Conservation (phyloP, 305 asterid species). For the Salvia sclarea region DNA sequence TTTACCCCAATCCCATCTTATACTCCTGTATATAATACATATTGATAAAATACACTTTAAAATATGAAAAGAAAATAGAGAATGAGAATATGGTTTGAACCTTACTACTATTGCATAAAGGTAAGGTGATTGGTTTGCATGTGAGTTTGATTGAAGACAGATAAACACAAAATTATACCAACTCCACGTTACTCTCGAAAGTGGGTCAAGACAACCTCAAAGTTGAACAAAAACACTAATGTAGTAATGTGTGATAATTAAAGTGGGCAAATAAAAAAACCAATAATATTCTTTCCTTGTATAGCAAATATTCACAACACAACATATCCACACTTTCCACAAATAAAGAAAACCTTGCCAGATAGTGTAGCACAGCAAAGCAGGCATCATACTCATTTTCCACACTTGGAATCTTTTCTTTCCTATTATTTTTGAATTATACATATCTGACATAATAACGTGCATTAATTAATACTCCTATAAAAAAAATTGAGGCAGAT, state of each 20-base stretch:
- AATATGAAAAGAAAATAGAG: too few species aligned
- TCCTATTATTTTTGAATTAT: not conserved
- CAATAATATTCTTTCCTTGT: conserved; percentile 7
- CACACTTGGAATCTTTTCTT: not conserved
- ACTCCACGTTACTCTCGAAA: not conserved
- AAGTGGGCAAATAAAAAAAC: conserved; percentile 17
- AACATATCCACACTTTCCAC: not conserved
- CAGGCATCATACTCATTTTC: conserved; percentile 11
- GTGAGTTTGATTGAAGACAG: not conserved
- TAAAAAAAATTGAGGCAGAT: too few species aligned
- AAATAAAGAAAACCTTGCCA: conserved; percentile 23
- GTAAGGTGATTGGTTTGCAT: not conserved
- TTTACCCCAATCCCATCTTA: too few species aligned
- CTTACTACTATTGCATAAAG: too few species aligned
- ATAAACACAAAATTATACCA: not conserved
- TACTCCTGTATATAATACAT: too few species aligned
- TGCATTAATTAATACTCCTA: too few species aligned
- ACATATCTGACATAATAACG: not conserved
- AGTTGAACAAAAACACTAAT: not conserved
- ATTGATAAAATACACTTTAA: too few species aligned
- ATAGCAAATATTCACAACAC: conserved; percentile 5
- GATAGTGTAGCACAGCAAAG: conserved; percentile 13
- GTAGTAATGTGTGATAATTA: not conserved
- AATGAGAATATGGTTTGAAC: too few species aligned
- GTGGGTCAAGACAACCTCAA: conserved; percentile 8